Percentiles rank a stretch among this genome's conserved stretches.
Conservation (phyloP, 768 basidiomycete species). For the Dentipellis fragilis region DNA sequence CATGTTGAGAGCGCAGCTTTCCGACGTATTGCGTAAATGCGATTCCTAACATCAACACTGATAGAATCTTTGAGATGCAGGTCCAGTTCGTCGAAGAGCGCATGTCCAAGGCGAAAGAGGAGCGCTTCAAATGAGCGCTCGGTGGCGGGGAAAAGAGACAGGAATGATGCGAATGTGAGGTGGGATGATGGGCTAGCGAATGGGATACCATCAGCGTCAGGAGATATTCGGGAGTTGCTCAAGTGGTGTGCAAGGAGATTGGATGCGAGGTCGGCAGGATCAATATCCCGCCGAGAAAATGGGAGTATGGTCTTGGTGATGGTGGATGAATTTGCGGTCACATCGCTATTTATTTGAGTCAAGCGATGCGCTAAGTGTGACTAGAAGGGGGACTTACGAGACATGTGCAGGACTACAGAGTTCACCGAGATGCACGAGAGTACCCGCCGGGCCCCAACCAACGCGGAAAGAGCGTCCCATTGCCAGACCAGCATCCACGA, state of each 20-base stretch:
- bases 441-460: conserved; percentile 81
- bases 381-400: conserved; percentile 32
- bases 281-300: conserved; percentile 23
- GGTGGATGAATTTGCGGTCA: conserved; percentile 53
- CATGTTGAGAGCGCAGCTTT: conserved; percentile 77
- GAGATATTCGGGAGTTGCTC: conserved; percentile 56
- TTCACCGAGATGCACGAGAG: conserved; percentile 65
- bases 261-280: conserved; percentile 32
- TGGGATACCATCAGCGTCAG: conserved; percentile 62
- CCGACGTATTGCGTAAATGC: conserved; percentile 54
- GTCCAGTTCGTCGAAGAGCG: conserved; percentile 81
- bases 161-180: conserved; percentile 74
- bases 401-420: conserved; percentile 49
- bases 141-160: conserved; percentile 55
- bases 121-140: conserved; percentile 68
- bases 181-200: conserved; percentile 52
- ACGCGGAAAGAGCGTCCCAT: conserved; percentile 84
- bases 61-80: conserved; percentile 46
- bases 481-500: conserved; percentile 76
- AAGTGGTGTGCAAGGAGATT: conserved; percentile 74
- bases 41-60: conserved; percentile 52
- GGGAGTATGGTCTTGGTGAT: conserved; percentile 42
- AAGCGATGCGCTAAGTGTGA: neutral
- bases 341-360: conserved; percentile 28
- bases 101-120: conserved; percentile 80